A percentile compares a stretch with the other conserved stretches of the same genome.
phyloP scores from a whole-genome alignment of 192 early-diverging fungal genomes.

The Coemansia sp. region DNA sequence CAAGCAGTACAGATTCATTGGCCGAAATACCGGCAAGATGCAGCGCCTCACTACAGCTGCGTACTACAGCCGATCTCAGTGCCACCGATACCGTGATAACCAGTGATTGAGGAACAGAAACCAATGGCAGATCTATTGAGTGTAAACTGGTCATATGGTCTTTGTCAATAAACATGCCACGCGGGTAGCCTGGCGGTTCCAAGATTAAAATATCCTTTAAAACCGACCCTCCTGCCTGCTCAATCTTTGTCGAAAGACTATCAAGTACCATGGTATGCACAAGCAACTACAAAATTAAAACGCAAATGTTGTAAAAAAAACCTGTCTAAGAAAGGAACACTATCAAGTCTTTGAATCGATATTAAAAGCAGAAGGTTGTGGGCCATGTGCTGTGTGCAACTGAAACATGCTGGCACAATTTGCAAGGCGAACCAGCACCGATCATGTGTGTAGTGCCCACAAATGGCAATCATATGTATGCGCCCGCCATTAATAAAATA shows the following conservation, averaged over 20 bases:
- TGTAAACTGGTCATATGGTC: not conserved
- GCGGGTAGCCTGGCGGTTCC: not conserved
- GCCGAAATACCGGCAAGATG: not conserved
- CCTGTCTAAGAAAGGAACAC: too few species aligned
- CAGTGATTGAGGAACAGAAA: slow-evolving; percentile 14
- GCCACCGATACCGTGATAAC: slow-evolving; percentile 22
- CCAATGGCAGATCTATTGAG: slow-evolving; percentile 3
- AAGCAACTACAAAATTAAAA: not conserved
- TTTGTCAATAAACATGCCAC: slow-evolving; percentile 15
- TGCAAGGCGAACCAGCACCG: not conserved
- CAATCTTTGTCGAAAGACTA: not conserved
- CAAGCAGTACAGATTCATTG: slow-evolving; percentile 11
- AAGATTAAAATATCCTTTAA: not conserved
- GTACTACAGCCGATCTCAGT: slow-evolving; percentile 13
- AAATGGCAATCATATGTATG: slow-evolving; percentile 1
- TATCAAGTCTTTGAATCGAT: too few species aligned
- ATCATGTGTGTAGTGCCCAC: slow-evolving; percentile 15
- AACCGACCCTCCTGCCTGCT: not conserved
- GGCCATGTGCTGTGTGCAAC: not conserved
- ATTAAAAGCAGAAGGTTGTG: not conserved
- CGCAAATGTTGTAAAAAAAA: not conserved
- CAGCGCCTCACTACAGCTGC: slow-evolving; percentile 9
- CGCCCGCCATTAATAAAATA: not conserved
- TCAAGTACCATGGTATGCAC: not conserved
- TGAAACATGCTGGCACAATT: not conserved